phyloP scores from a whole-genome alignment of 2,329 filamentous ascomycete species.

The Hypoxylon sp. region DNA sequence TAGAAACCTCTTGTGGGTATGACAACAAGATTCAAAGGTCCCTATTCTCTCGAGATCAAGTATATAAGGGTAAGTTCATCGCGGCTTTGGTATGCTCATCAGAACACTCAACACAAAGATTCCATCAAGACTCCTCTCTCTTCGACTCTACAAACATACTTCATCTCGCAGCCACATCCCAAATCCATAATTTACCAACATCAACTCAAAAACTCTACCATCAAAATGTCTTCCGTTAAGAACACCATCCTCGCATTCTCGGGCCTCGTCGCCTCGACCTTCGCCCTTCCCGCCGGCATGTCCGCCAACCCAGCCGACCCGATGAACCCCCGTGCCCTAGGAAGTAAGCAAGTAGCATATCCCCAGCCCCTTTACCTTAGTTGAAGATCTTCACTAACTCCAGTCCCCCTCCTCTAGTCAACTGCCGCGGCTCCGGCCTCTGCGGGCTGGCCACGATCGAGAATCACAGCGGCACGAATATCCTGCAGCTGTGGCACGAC shows the following conservation, averaged over 20 bases:
- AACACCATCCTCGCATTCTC: slow-evolving; percentile 20
- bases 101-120: neutral
- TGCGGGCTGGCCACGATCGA: slow-evolving; percentile 32
- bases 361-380: neutral
- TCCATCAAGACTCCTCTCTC: neutral
- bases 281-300: slow-evolving; percentile 24
- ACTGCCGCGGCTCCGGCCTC: slow-evolving; percentile 40
- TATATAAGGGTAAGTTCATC: slow-evolving; percentile 10
- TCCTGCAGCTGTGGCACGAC: slow-evolving; percentile 34
- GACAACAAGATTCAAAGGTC: neutral
- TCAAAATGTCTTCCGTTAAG: slow-evolving; percentile 15
- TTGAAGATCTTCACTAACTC: neutral
- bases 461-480: slow-evolving; percentile 21
- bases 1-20: slow-evolving; percentile 2
- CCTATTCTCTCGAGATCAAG: neutral
- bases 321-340: slow-evolving; percentile 30
- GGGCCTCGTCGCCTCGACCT: slow-evolving; percentile 18
- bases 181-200: neutral
- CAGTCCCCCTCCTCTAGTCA: slow-evolving; percentile 12
- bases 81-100: neutral
- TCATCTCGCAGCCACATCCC: neutral
- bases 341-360: slow-evolving; percentile 26
- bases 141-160: neutral
- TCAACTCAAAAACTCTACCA: neutral
- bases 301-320: slow-evolving; percentile 24